These are phyloP conservation scores for Haplosporangium sp. DNA, from an alignment of 371 early-diverging fungal species.

Conservation along the genomic window DNA sequence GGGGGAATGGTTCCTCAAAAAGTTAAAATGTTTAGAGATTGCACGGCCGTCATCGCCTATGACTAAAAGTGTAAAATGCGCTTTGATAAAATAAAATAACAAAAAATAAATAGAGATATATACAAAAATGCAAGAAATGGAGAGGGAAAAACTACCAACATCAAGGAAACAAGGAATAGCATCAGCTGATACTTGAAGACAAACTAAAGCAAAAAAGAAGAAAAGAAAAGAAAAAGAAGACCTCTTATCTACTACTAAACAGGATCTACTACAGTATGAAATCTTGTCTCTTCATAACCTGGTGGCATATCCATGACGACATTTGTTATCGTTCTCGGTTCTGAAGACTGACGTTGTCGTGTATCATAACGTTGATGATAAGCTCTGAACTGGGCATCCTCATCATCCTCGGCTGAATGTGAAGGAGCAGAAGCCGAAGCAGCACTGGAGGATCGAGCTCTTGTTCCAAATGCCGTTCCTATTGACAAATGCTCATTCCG, in stretches of 20 bases:
- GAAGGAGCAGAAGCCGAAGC: not conserved
- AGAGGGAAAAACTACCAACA: too few species aligned
- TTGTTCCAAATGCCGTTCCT: not conserved
- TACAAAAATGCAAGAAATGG: too few species aligned
- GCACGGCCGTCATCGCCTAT: too few species aligned
- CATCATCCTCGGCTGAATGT: not conserved
- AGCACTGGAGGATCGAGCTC: not conserved
- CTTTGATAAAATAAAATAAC: too few species aligned
- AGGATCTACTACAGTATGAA: constrained; percentile 34
- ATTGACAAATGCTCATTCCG: constrained; percentile 12
- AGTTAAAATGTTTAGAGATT: too few species aligned
- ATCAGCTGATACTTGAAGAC: not conserved
- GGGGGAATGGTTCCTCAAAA: too few species aligned
- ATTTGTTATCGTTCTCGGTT: constrained; percentile 20
- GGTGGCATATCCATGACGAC: constrained; percentile 40
- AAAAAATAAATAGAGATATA: too few species aligned
- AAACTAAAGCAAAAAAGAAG: not conserved
- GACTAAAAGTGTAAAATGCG: too few species aligned
- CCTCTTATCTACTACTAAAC: constrained; percentile 14
- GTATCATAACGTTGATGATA: constrained; percentile 49
- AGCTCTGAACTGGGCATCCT: constrained; percentile 44
- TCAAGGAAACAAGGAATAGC: too few species aligned
- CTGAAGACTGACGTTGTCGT: constrained; percentile 21
- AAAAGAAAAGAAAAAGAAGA: not conserved
- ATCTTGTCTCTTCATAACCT: constrained; percentile 41